Conservation (phyloP, 1,284 basidiomycete genomes). For the Puccinia hordei region DNA sequence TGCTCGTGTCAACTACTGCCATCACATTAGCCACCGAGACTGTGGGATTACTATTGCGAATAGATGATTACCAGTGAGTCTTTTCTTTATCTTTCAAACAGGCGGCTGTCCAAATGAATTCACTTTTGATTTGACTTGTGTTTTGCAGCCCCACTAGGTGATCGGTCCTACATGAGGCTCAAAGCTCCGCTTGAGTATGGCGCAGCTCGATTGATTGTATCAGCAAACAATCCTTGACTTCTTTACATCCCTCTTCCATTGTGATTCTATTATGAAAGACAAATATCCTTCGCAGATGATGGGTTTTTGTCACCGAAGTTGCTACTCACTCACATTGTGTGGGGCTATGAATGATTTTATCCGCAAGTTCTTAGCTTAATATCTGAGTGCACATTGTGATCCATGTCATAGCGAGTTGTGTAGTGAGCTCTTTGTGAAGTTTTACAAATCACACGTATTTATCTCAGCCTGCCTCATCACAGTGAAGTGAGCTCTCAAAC, state of each 20-base stretch:
- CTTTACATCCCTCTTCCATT: conserved; percentile 13
- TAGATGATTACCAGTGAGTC: conserved; percentile 76
- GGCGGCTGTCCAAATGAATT: background rate
- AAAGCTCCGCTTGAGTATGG: background rate
- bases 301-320: background rate
- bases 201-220: background rate
- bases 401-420: background rate
- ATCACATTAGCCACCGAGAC: conserved; percentile 95
- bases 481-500: conserved; percentile 2
- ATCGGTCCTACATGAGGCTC: background rate
- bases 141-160: conserved; percentile 35
- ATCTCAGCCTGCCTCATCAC: no score
- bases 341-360: background rate
- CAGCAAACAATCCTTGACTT: conserved; percentile 18
- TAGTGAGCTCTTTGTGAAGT: background rate
- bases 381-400: background rate
- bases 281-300: conserved; percentile 1
- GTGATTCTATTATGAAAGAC: conserved; percentile 28
- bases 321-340: background rate
- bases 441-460: background rate
- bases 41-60: conserved; percentile 91
- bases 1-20: conserved; percentile 92
- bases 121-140: conserved; percentile 1
- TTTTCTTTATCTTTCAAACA: conserved; percentile 52
- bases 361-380: background rate